Conservation (phyloP, 2,329 filamentous ascomycete genomes). For the Colletotrichum sp. region DNA sequence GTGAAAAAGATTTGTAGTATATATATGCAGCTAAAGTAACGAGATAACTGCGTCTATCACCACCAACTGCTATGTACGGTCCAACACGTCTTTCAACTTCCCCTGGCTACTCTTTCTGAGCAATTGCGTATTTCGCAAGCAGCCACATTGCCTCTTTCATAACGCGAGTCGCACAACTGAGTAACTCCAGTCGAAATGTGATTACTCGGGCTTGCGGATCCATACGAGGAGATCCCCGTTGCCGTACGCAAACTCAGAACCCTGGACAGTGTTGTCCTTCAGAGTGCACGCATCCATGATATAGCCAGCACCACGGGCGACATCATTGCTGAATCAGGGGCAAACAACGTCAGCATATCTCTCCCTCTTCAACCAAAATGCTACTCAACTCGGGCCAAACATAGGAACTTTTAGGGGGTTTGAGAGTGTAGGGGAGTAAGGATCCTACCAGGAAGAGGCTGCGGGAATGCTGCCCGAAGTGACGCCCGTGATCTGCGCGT, state of each 20-base stretch:
- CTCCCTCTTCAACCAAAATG: not conserved
- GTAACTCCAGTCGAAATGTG: rapidly evolving
- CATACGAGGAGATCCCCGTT: not conserved
- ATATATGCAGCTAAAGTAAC: not conserved
- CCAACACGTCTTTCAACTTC: not conserved
- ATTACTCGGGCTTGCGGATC: not conserved
- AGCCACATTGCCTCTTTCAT: not conserved
- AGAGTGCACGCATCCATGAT: constrained; percentile 19
- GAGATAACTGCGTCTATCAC: not conserved
- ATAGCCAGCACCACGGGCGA: constrained; percentile 10
- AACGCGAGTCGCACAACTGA: not conserved
- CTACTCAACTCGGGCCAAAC: not conserved
- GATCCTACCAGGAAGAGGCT: not conserved
- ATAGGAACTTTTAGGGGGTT: not conserved
- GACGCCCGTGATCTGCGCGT: not conserved
- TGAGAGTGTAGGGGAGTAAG: not conserved
- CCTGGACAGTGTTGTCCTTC: constrained; percentile 14
- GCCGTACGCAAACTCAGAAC: not conserved
- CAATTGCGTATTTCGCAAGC: not conserved
- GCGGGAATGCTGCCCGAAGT: not conserved
- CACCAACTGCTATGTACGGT: not conserved
- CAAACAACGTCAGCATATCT: not conserved
- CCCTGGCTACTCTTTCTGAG: not conserved
- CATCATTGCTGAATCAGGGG: not conserved
- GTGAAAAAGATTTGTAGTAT: not conserved